A percentile compares a stretch with the other conserved stretches of the same genome.
phyloP scores from a whole-genome alignment of 495 filamentous ascomycete genomes.

The Lasiosphaeriaceae sp. region DNA sequence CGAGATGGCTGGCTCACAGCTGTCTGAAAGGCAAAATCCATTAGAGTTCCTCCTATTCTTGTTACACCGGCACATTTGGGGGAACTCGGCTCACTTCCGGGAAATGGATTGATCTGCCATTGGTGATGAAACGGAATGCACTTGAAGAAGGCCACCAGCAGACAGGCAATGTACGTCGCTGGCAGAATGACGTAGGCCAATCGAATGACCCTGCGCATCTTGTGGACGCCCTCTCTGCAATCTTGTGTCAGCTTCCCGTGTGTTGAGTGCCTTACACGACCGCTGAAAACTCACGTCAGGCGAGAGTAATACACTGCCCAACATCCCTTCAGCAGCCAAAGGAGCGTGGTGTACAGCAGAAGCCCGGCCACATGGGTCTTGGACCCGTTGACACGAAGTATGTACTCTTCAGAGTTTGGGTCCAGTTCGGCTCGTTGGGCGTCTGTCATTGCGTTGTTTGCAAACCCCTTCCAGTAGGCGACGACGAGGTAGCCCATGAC shows the following conservation, averaged over 20 bases:
- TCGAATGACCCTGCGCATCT: conserved; percentile 41
- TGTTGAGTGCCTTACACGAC: too few species aligned
- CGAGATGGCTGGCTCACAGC: conserved; percentile 24
- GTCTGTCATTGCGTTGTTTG: conserved; percentile 55
- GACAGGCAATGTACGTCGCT: conserved; percentile 46
- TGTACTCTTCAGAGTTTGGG: conserved; percentile 39
- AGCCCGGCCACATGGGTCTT: conserved; percentile 55
- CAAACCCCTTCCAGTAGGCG: conserved; percentile 27
- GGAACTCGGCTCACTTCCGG: conserved; percentile 55
- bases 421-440: conserved; percentile 40
- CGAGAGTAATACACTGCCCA: conserved; percentile 57
- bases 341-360: conserved; percentile 51
- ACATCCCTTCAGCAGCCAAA: conserved; percentile 56
- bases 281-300: conserved; percentile 46
- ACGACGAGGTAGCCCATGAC: conserved; percentile 31
- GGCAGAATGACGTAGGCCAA: conserved; percentile 45
- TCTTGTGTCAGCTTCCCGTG: too few species aligned
- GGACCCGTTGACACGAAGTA: conserved; percentile 49
- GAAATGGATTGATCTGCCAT: conserved; percentile 57
- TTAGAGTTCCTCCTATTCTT: too few species aligned
- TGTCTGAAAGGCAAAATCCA: too few species aligned
- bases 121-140: conserved; percentile 49
- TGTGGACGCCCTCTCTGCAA: conserved; percentile 38
- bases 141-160: conserved; percentile 36
- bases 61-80: too few species aligned